Evolutionary conservation across 164 flowering plant genomes (phyloP).

Genomic region (Platanus orientalis): DNA sequence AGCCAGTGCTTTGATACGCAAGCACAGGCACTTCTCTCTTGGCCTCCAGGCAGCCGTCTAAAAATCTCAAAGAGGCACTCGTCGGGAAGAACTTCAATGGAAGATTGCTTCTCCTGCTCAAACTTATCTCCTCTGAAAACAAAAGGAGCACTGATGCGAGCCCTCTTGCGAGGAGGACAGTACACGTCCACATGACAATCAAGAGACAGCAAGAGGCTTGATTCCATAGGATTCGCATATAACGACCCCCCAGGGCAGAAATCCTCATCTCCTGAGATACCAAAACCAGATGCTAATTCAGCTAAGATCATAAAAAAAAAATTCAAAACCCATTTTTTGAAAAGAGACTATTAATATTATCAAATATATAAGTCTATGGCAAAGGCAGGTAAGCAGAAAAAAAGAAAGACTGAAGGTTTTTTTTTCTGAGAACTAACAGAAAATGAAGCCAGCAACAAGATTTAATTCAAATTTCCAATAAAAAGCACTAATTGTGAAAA

Average conservation of each 20-base stretch:
- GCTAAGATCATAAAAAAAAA: conserved; percentile 1
- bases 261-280: conserved; percentile 29
- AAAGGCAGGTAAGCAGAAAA: no score
- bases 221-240: conserved; percentile 22
- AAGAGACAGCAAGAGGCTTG: conserved; percentile 25
- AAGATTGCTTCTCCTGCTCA: conserved; percentile 32
- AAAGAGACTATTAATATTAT: no score
- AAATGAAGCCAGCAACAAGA: no score
- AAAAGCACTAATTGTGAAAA: background rate
- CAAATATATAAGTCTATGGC: no score
- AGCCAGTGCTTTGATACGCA: conserved; percentile 81
- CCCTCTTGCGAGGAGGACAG: conserved; percentile 36
- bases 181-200: conserved; percentile 26
- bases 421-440: no score
- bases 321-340: background rate
- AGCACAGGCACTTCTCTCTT: conserved; percentile 59
- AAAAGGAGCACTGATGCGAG: conserved; percentile 39
- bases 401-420: no score
- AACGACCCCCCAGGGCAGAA: conserved; percentile 21
- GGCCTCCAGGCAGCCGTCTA: conserved; percentile 49
- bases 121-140: conserved; percentile 15
- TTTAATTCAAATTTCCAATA: background rate
- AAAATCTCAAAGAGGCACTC: conserved; percentile 80
- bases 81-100: conserved; percentile 70
- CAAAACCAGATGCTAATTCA: conserved; percentile 2